phyloP scores from a whole-genome alignment of 208 protist species.

The Leishmania braziliensis region DNA sequence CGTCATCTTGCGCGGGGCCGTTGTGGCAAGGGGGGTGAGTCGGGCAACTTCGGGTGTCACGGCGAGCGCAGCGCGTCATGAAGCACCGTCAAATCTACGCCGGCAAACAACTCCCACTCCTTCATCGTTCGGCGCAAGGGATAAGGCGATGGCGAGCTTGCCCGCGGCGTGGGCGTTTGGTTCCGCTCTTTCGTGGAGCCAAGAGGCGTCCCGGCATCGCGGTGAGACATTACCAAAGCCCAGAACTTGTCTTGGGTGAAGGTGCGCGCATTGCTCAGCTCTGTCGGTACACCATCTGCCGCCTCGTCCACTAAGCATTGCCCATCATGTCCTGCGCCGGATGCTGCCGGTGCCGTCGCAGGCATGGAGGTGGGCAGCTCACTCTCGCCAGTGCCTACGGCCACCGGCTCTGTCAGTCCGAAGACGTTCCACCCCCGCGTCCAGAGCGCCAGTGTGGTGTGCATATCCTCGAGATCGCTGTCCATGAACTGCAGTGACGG shows the following conservation, averaged over 20 bases:
- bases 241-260: conserved; percentile 23
- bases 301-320: not conserved
- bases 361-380: not conserved
- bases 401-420: conserved; percentile 44
- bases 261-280: not conserved
- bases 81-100: conserved; percentile 6
- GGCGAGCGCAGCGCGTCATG: not conserved
- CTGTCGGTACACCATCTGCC: conserved; percentile 3
- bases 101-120: conserved; percentile 21
- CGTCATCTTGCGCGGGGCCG: not conserved
- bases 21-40: not conserved
- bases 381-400: conserved; percentile 2
- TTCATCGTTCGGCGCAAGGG: conserved; percentile 25
- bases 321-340: not conserved
- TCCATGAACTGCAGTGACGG: conserved; percentile 41
- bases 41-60: not conserved
- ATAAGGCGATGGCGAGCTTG: not conserved
- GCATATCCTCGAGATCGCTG: conserved; percentile 31
- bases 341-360: not conserved
- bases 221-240: conserved; percentile 16
- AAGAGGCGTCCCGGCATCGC: conserved; percentile 9
- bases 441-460: conserved; percentile 49
- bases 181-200: not conserved
- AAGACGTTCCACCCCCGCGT: conserved; percentile 60
- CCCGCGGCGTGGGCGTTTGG: not conserved